Conservation (phyloP, 163 green algal genomes). For the Trebouxia gelatinosa region DNA sequence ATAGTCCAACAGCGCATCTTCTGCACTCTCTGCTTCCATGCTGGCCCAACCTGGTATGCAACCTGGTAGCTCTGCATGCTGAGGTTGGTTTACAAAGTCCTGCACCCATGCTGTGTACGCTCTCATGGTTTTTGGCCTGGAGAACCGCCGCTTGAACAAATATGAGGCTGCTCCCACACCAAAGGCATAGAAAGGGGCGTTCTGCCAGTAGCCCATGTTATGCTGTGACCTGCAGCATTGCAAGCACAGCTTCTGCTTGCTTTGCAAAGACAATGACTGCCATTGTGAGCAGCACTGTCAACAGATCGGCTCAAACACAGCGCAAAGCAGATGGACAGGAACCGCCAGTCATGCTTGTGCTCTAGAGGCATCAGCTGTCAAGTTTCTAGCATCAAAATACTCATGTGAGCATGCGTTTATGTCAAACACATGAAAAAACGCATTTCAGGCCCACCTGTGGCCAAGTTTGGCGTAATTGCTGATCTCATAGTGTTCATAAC, state of each 20-base stretch:
- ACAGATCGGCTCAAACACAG: background rate
- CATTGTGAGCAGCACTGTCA: background rate
- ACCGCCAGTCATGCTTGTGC: background rate
- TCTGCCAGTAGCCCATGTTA: slow-evolving; percentile 92
- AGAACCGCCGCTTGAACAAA: slow-evolving; percentile 42
- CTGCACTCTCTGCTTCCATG: slow-evolving; percentile 29
- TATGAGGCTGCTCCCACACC: slow-evolving; percentile 88
- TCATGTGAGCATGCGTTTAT: background rate
- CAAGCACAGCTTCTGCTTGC: no score
- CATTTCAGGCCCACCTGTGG: slow-evolving; percentile 60
- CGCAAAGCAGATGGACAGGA: background rate
- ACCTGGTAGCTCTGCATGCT: background rate
- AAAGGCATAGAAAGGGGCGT: slow-evolving; percentile 82
- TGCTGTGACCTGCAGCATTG: slow-evolving; percentile 51
- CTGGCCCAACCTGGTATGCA: background rate
- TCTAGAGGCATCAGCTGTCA: background rate
- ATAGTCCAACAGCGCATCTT: slow-evolving; percentile 82
- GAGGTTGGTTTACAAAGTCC: slow-evolving; percentile 34
- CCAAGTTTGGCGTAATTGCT: slow-evolving; percentile 88
- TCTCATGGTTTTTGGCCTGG: slow-evolving; percentile 57
- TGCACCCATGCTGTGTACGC: slow-evolving; percentile 78
- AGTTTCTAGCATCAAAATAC: background rate
- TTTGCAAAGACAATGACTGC: background rate
- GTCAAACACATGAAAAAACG: background rate
- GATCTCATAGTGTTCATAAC: slow-evolving; percentile 96